Conservation (phyloP, 495 filamentous ascomycete genomes). For the Neurospora sp. region DNA sequence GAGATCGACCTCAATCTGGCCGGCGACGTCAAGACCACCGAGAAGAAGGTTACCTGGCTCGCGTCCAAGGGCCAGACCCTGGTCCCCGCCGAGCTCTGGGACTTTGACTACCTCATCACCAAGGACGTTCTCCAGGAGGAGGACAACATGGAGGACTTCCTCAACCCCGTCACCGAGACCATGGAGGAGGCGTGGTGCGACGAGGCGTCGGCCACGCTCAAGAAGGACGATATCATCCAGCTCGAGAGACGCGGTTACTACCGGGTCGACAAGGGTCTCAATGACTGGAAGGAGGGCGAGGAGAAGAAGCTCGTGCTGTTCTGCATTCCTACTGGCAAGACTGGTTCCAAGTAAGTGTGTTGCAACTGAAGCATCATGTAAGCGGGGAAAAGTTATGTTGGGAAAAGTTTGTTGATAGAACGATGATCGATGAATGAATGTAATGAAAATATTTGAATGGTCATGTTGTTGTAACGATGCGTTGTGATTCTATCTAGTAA, state of each 20-base stretch:
- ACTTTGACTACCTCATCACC: conserved; percentile 86
- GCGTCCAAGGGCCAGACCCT: conserved; percentile 62
- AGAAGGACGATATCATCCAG: conserved; percentile 81
- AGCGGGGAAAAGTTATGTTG: not conserved
- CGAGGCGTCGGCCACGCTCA: conserved; percentile 63
- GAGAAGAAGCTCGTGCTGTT: conserved; percentile 62
- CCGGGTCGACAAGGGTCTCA: conserved; percentile 54
- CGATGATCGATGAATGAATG: not conserved
- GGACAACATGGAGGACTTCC: conserved; percentile 68
- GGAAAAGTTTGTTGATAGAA: not conserved
- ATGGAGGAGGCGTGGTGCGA: conserved; percentile 69
- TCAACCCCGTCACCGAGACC: conserved; percentile 67
- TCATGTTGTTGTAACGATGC: not conserved
- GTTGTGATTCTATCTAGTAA: not conserved
- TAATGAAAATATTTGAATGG: not conserved
- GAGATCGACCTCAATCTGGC: conserved; percentile 73
- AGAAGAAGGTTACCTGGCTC: conserved; percentile 93
- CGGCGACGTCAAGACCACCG: conserved; percentile 86
- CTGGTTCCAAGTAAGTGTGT: conserved; percentile 15
- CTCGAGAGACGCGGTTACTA: conserved; percentile 92
- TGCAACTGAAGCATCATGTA: not conserved
- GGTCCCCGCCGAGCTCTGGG: conserved; percentile 72
- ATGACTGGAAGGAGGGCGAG: conserved; percentile 32
- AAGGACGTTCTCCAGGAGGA: conserved; percentile 83
- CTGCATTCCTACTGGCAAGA: conserved; percentile 56